Conservation (phyloP, 306 rosid species). For the Ceratonia siliqua region DNA sequence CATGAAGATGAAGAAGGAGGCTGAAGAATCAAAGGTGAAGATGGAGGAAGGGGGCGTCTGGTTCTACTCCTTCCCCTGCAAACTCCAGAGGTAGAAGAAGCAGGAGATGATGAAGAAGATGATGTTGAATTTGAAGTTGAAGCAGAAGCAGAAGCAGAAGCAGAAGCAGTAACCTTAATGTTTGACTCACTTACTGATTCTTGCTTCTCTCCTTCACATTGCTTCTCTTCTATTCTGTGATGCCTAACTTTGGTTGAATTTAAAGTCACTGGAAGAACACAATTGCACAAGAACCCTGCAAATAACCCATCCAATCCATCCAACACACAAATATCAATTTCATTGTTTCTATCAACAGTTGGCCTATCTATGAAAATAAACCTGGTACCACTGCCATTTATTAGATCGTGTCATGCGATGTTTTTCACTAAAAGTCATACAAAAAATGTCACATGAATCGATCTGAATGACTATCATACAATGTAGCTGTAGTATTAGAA, state of each 20-base stretch:
- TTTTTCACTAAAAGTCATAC: too few species aligned
- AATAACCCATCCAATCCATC: not conserved
- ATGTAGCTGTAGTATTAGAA: too few species aligned
- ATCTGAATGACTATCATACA: too few species aligned
- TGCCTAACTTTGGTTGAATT: constrained; percentile 78
- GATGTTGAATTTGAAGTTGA: too few species aligned
- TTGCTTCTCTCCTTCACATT: constrained; percentile 62
- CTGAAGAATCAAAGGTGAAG: constrained; percentile 65
- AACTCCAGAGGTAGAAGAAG: constrained; percentile 34
- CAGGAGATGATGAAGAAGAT: constrained; percentile 49
- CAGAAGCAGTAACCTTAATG: constrained; percentile 41
- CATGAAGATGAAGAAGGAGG: constrained; percentile 53
- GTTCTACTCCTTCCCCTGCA: constrained; percentile 77
- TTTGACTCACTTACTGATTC: constrained; percentile 41
- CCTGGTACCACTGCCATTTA: too few species aligned
- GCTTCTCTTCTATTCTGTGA: constrained; percentile 63
- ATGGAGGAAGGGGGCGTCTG: constrained; percentile 66
- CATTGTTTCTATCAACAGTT: too few species aligned
- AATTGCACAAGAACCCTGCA: constrained; percentile 86
- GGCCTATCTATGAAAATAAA: too few species aligned
- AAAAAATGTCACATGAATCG: too few species aligned
- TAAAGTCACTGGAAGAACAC: constrained; percentile 85
- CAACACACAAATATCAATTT: not conserved
- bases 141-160: constrained; percentile 51
- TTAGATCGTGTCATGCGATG: too few species aligned